Conservation (phyloP, 2,329 filamentous ascomycete species). For the Stagonosporopsis tanaceti region DNA sequence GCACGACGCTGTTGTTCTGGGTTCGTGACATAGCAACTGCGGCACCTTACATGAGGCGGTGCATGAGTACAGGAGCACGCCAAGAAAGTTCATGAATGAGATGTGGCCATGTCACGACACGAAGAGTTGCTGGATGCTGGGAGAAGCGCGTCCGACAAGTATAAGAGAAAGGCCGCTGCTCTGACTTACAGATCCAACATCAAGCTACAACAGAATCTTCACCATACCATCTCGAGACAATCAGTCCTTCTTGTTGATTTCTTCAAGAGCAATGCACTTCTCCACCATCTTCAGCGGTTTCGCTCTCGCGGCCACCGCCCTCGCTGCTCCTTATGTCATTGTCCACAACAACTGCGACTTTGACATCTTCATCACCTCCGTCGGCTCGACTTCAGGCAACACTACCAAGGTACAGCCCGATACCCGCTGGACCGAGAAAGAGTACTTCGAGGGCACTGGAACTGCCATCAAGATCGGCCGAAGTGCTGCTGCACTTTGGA, state of each 20-base stretch:
- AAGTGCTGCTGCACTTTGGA: conserved; percentile 22
- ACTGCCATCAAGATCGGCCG: conserved; percentile 38
- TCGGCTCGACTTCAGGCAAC: conserved; percentile 15
- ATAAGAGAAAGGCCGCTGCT: conserved; percentile 9
- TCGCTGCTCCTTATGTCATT: conserved; percentile 24
- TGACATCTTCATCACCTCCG: conserved; percentile 33
- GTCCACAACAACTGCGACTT: conserved; percentile 39
- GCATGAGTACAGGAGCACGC: conserved; percentile 22
- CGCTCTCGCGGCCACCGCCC: conserved; percentile 21
- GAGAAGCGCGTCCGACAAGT: background rate
- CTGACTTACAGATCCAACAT: background rate
- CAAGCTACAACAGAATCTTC: background rate
- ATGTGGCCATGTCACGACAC: conserved; percentile 5
- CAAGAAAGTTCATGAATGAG: conserved; percentile 3
- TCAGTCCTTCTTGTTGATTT: background rate
- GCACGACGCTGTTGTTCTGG: conserved; percentile 14
- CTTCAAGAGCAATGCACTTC: conserved; percentile 25
- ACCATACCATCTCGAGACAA: background rate
- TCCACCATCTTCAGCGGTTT: conserved; percentile 24
- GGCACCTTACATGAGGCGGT: conserved; percentile 24
- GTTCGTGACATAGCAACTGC: conserved; percentile 3
- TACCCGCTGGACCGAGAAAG: conserved; percentile 19
- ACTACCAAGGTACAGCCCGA: conserved; percentile 15
- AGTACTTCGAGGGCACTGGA: conserved; percentile 27
- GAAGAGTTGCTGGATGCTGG: background rate